phyloP scores from a whole-genome alignment of 2,329 filamentous ascomycete species.

The Cryphonectria parasitica region DNA sequence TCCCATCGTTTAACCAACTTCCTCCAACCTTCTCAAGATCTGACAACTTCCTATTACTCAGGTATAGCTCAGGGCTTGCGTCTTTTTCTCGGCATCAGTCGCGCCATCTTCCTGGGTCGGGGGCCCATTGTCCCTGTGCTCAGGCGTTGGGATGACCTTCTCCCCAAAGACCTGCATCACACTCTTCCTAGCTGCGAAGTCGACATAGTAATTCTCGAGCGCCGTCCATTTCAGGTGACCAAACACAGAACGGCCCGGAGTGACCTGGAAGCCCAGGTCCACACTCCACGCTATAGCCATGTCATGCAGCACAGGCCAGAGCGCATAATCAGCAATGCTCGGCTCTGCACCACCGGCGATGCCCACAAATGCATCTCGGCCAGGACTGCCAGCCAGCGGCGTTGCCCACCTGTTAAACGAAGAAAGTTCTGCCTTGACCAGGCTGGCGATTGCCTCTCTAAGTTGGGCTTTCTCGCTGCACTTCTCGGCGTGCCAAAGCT shows the following conservation, averaged over 20 bases:
- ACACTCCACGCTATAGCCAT: conserved; percentile 44
- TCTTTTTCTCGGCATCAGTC: neutral
- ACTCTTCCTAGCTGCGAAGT: conserved; percentile 33
- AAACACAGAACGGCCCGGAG: conserved; percentile 23
- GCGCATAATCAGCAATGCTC: conserved; percentile 57
- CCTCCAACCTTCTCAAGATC: neutral
- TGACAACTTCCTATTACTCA: neutral
- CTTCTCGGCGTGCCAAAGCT: neutral
- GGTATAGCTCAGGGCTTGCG: neutral
- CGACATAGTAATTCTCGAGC: conserved; percentile 46
- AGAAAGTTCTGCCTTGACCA: conserved; percentile 10
- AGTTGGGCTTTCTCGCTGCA: neutral
- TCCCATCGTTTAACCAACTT: neutral
- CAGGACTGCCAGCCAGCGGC: conserved; percentile 5
- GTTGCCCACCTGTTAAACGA: neutral
- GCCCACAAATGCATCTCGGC: conserved; percentile 35
- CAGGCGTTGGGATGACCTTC: neutral
- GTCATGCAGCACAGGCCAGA: conserved; percentile 59
- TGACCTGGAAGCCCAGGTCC: conserved; percentile 35
- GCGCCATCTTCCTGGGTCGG: neutral
- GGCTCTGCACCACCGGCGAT: conserved; percentile 38
- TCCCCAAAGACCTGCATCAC: conserved; percentile 26
- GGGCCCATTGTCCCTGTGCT: neutral
- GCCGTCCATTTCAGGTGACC: conserved; percentile 16
- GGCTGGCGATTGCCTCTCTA: neutral